These are phyloP conservation scores for Patellifolia procumbens DNA, from an alignment of 179 eudicot species.

Conservation along the genomic window DNA sequence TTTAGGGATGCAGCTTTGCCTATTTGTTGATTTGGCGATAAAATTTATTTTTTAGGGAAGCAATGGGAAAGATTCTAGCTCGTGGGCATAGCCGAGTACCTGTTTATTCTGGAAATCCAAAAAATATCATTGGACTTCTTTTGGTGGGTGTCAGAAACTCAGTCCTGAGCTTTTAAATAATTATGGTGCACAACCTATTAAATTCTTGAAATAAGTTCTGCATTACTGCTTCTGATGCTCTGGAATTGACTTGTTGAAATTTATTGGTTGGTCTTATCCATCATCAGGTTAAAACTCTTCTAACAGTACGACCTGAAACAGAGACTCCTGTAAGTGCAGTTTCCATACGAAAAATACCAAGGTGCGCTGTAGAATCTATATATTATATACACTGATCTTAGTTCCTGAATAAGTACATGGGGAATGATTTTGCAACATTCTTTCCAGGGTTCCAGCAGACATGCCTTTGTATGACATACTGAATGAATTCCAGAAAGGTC, in stretches of 20 bases:
- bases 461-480: conserved; percentile 58
- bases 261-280: background rate
- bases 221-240: background rate
- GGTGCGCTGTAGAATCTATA: conserved; percentile 41
- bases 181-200: background rate
- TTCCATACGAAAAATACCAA: conserved; percentile 88
- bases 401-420: background rate
- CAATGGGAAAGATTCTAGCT: conserved; percentile 87
- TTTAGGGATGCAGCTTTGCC: background rate
- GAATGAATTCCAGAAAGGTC: conserved; percentile 64
- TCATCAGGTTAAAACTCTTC: conserved; percentile 82
- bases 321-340: conserved; percentile 98
- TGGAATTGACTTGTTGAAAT: background rate
- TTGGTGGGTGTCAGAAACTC: conserved; percentile 51
- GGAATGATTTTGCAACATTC: conserved; percentile 13
- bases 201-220: conserved; percentile 4
- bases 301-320: conserved; percentile 90
- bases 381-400: background rate
- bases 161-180: conserved; percentile 6
- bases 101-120: conserved; percentile 76
- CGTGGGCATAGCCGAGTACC: conserved; percentile 96
- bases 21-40: conserved; percentile 1
- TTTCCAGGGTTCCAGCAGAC: conserved; percentile 52
- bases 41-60: conserved; percentile 65
- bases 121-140: conserved; percentile 79